Base-by-base conservation (phyloP, 306 rosid genomes). In the Cajanus cajan region DNA sequence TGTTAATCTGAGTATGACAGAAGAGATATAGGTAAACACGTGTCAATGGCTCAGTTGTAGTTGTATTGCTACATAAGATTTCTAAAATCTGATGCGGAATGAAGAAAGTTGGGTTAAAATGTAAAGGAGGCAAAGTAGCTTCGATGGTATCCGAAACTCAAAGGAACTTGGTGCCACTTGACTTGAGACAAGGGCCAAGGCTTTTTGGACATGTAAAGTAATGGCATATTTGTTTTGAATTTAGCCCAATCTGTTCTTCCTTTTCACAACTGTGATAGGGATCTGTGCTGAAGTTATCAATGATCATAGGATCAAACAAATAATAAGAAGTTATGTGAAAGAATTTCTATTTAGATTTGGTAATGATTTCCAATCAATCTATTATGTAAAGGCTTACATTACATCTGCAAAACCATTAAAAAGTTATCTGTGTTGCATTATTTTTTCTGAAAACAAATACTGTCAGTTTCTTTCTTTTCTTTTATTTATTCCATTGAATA, bases 1-100 rank as follows among this genome's bases (percentile, higher is more conserved):
- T 45, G 68, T 68, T 62, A 10, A 68, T 68, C 18, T 47, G 31
- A 58, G 34, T 76, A 39, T 64, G 80, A 80, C 68, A 39, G 7
- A 25, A 31, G 34, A 43, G 25, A 57, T 22, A 45, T 59, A 70
- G 4, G 40, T 45, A 47, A 2, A 9, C 70, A 76, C 59, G 75
- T 48, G 81, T 78, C 79, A 4, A 2, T 72, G 22, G 5, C 43
- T 57, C 71, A 78, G 66, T 59, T 7, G 71, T 36, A 18, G 9
- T 69, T 45, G 12, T 62, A 51, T 41, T 63, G 40, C 54, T 43
- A 1, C 36, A 44, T 14, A 15, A 5, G 0, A 7, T 31, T 39
- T 69, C 66, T 54, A 72, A 4, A 48, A 28, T 71, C 21, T 50
- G 18, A 50, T 9, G 33, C 3, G 2, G 0, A 33, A 15, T 19